Conservation (phyloP, 495 filamentous ascomycete species). For the Penicillium robsamsonii region DNA sequence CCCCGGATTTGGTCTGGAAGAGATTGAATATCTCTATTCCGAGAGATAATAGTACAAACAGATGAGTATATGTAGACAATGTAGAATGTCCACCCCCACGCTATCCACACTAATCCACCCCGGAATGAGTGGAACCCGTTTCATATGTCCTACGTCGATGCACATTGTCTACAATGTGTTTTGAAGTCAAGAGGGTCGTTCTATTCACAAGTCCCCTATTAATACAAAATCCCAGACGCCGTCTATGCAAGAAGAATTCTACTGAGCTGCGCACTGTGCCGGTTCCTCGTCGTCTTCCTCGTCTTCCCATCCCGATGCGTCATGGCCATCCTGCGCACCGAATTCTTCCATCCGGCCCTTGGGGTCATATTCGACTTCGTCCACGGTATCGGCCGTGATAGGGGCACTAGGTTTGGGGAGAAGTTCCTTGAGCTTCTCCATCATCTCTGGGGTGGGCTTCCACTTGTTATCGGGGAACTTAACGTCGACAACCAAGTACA, state of each 20-base stretch:
- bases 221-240: slow-evolving; percentile 28
- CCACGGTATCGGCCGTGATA: slow-evolving; percentile 68
- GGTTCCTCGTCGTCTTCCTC: slow-evolving; percentile 65
- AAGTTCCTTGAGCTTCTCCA: slow-evolving; percentile 67
- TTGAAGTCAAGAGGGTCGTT: neutral
- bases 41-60: no score
- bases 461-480: slow-evolving; percentile 86
- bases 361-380: slow-evolving; percentile 84
- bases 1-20: no score
- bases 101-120: slow-evolving; percentile 1
- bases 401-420: slow-evolving; percentile 62
- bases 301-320: slow-evolving; percentile 75
- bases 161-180: neutral
- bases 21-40: no score
- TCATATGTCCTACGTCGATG: neutral
- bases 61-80: neutral
- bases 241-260: slow-evolving; percentile 39
- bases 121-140: neutral
- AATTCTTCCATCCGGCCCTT: slow-evolving; percentile 79
- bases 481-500: slow-evolving; percentile 83
- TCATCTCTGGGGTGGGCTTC: slow-evolving; percentile 64
- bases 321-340: slow-evolving; percentile 65
- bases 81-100: neutral
- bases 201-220: slow-evolving; percentile 9
- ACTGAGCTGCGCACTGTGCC: slow-evolving; percentile 85